A percentile compares a stretch with the other conserved stretches of the same genome.
Evolutionary conservation across 129 eudicot genomes (phyloP).

Genomic region (Tanacetum coccineum): DNA sequence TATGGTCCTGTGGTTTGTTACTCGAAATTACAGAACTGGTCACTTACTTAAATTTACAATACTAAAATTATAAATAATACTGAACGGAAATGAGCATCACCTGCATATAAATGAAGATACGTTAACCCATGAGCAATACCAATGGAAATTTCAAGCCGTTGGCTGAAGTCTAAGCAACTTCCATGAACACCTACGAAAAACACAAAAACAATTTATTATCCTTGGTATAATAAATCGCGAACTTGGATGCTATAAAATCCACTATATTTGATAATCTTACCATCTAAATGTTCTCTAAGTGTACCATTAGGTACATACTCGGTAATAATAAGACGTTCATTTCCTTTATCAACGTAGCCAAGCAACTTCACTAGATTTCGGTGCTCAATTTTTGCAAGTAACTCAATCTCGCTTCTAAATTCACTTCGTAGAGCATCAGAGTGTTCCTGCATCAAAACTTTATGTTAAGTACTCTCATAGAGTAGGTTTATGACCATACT

Average conservation of each 20-base stretch:
- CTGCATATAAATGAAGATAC: slow-evolving; percentile 83
- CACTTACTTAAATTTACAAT: no score
- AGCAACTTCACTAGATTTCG: slow-evolving; percentile 81
- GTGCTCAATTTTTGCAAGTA: slow-evolving; percentile 87
- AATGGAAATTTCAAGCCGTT: slow-evolving; percentile 84
- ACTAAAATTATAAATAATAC: not conserved
- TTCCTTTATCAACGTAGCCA: slow-evolving; percentile 85
- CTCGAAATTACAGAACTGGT: no score
- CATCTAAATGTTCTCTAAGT: slow-evolving; percentile 94
- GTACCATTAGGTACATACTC: slow-evolving; percentile 93
- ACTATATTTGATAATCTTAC: slow-evolving; percentile 40
- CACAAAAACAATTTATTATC: slow-evolving; percentile 21
- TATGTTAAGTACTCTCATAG: not conserved
- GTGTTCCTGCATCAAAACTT: slow-evolving; percentile 46
- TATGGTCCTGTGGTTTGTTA: no score
- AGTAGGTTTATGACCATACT: not conserved
- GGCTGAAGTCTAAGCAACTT: slow-evolving; percentile 74
- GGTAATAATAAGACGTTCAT: slow-evolving; percentile 77
- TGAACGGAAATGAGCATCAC: slow-evolving; percentile 28
- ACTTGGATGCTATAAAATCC: slow-evolving; percentile 1
- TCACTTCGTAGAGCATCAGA: slow-evolving; percentile 63
- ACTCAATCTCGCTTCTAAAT: slow-evolving; percentile 83
- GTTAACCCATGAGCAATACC: slow-evolving; percentile 91
- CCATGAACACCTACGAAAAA: slow-evolving; percentile 56
- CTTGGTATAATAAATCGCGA: not conserved